These are phyloP conservation scores for Taxawa tesnikishii DNA, from an alignment of 2,329 filamentous ascomycete species.

Conservation along the genomic window DNA sequence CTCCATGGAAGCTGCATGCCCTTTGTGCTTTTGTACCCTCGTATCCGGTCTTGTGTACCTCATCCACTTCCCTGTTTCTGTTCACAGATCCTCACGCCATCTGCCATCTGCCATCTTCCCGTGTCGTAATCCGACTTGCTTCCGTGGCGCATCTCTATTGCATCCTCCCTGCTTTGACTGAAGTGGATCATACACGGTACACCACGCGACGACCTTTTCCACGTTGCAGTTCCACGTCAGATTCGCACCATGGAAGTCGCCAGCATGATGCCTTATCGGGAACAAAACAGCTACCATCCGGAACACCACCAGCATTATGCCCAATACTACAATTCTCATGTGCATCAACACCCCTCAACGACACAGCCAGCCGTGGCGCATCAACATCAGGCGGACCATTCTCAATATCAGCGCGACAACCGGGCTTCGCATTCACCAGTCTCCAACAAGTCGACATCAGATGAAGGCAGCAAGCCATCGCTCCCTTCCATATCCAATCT, in stretches of 20 bases:
- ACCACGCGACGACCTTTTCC: not conserved
- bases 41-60: too few relatives aligned
- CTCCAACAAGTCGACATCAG: constrained; percentile 19
- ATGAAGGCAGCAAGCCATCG: constrained; percentile 65
- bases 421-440: constrained; percentile 1
- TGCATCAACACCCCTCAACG: constrained; percentile 4
- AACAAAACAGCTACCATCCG: constrained; percentile 4
- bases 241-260: constrained; percentile 9
- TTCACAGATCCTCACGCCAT: too few relatives aligned
- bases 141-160: too few relatives aligned
- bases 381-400: constrained; percentile 5
- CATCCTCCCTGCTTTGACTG: too few relatives aligned
- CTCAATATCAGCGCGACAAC: constrained; percentile 3
- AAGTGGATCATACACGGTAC: too few relatives aligned
- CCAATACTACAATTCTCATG: constrained; percentile 8
- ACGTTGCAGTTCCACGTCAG: not conserved
- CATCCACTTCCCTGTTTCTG: too few relatives aligned
- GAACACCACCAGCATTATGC: constrained; percentile 7
- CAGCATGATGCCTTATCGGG: constrained; percentile 7
- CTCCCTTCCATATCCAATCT: constrained; percentile 89
- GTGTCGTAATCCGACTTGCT: too few relatives aligned
- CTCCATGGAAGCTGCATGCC: too few relatives aligned
- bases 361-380: constrained; percentile 3
- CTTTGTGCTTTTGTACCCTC: constrained; percentile 1
- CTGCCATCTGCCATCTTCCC: too few relatives aligned